Base-by-base conservation (phyloP, 768 basidiomycete species). In the Arthromyces matolae region DNA sequence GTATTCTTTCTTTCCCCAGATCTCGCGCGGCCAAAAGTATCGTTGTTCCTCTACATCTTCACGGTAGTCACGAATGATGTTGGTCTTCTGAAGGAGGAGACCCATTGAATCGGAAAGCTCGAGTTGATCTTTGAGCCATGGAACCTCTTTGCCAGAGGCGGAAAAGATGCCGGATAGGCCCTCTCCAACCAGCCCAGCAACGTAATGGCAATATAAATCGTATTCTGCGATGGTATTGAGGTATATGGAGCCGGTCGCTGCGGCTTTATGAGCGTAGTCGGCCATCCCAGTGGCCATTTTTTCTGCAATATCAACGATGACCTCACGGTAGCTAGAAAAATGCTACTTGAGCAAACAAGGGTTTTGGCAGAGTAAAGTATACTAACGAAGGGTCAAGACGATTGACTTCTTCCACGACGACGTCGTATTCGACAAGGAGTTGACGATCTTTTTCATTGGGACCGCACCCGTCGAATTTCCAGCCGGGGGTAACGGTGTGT, bases 251-350 rank as follows among this genome's bases (percentile, higher is more conserved):
- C 83, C 83, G 0, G 81, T 81, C 5, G 84, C 70, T 5, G 85
- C 84, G 5, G 90, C 84, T 54, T 84, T 83, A 67, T 90, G 89
- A 1, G 91, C 84, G 60, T 87, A 98, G 66, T 95, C 91, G 19
- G 96, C 93, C 95, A 99, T 99, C 16, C 95, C 95, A 3, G 69
- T 75, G 46, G 84, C 84, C 95, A 98, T 98, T 70, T 94, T 93
- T 36, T 73, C 67, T 43, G 78, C 73, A 50, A 95, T 91, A 63
- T 89, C 84, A 45, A 89, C 67, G 51, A 99, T 97, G 63, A 93
- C 79, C 7, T 74, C 69, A 58, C 80, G 84, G 68, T 88, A 91
- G 27, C 85, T 86, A 54, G 2, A 47, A 42, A 48, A 19, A 14
- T 28, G 40, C 14, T 22, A 40, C 51, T 41, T 56, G 28, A 23